Conservation (phyloP, 2,329 filamentous ascomycete species). For the Dactylellina drechsleri region DNA sequence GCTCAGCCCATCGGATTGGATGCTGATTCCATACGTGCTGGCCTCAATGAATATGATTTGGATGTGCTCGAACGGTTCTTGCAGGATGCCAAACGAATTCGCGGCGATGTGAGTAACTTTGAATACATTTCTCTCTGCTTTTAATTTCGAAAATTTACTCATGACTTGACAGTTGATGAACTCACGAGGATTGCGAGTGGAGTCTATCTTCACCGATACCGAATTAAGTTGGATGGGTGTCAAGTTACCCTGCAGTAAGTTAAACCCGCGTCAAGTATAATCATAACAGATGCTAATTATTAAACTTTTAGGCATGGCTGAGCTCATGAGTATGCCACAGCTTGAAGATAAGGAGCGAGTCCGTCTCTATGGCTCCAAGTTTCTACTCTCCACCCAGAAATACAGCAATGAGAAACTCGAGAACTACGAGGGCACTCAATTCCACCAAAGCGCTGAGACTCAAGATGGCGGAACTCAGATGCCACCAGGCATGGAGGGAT, state of each 20-base stretch:
- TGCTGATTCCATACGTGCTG: constrained; percentile 65
- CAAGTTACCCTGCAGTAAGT: constrained; percentile 69
- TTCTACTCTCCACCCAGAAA: constrained; percentile 36
- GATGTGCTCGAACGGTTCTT: constrained; percentile 75
- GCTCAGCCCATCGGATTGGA: constrained; percentile 71
- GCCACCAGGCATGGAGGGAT: constrained; percentile 17
- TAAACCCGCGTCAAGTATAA: not conserved
- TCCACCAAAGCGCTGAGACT: constrained; percentile 1
- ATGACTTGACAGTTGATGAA: constrained; percentile 29
- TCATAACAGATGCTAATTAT: not conserved
- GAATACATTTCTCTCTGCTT: not conserved
- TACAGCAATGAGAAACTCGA: constrained; percentile 49
- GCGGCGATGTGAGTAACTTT: constrained; percentile 66
- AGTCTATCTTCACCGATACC: constrained; percentile 73
- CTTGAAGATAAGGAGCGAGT: constrained; percentile 65
- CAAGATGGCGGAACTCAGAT: constrained; percentile 6
- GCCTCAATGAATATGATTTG: constrained; percentile 70
- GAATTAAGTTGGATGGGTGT: constrained; percentile 79
- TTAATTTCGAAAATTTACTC: not conserved
- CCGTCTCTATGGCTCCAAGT: constrained; percentile 38
- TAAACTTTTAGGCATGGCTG: constrained; percentile 62
- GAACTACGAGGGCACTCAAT: constrained; percentile 50
- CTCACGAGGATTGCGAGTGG: constrained; percentile 52
- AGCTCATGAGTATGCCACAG: constrained; percentile 72
- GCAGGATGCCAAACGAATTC: constrained; percentile 69